Evolutionary conservation across 768 basidiomycete genomes (phyloP).

Genomic region (Lyophyllum semitale): DNA sequence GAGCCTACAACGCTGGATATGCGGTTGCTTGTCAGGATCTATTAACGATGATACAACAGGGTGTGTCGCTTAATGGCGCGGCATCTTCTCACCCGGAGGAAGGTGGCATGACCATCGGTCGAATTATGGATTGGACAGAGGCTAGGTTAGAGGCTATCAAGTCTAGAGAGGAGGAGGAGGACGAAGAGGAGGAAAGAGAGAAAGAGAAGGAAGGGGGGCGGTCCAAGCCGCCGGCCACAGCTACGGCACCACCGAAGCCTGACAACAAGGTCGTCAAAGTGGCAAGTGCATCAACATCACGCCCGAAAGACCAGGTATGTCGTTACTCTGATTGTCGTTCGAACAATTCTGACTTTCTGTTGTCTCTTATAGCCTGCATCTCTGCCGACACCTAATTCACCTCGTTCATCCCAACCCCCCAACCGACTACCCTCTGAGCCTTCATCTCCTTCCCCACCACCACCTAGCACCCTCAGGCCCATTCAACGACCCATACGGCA

Average conservation of each 20-base stretch:
- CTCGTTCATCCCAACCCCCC: conserved; percentile 20
- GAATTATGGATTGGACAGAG: conserved; percentile 86
- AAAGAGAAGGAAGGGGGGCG: conserved; percentile 46
- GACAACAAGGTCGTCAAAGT: conserved; percentile 14
- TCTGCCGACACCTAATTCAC: conserved; percentile 33
- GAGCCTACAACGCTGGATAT: conserved; percentile 81
- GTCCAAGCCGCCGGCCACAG: conserved; percentile 23
- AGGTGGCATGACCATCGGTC: conserved; percentile 72
- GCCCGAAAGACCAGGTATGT: conserved; percentile 33
- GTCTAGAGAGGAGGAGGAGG: conserved; percentile 77
- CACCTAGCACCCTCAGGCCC: conserved; percentile 23
- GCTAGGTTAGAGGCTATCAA: conserved; percentile 77
- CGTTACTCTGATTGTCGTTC: conserved; percentile 1
- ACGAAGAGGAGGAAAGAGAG: conserved; percentile 77
- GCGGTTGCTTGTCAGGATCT: conserved; percentile 79
- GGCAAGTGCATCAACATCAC: conserved; percentile 7
- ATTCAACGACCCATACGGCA: conserved; percentile 25
- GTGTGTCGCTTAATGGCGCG: conserved; percentile 59
- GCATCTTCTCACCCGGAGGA: conserved; percentile 46
- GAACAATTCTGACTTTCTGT: conserved; percentile 14
- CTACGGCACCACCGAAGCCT: conserved; percentile 17
- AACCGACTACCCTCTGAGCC: conserved; percentile 25
- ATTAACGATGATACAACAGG: conserved; percentile 80
- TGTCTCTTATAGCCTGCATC: conserved; percentile 20
- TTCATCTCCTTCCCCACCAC: conserved; percentile 36